phyloP scores from a whole-genome alignment of 306 rosid genomes.

The Myrica gale region DNA sequence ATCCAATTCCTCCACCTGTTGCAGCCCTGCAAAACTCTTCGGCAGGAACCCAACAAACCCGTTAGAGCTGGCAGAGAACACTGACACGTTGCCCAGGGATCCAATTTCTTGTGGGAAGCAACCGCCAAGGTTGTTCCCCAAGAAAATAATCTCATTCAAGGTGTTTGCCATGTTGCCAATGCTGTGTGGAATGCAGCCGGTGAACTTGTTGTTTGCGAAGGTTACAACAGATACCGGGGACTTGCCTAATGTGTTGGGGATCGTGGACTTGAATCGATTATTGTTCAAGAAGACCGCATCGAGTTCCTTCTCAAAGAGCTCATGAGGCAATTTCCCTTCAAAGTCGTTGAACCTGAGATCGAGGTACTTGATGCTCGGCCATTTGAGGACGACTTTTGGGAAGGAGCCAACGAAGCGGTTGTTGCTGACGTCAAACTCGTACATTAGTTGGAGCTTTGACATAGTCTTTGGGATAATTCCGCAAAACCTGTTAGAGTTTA shows the following conservation, averaged over 20 bases:
- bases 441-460: slow-evolving; percentile 25
- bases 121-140: slow-evolving; percentile 52
- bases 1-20: slow-evolving; percentile 45
- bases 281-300: slow-evolving; percentile 47
- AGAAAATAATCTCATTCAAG: slow-evolving; percentile 56
- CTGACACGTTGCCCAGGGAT: slow-evolving; percentile 22
- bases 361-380: slow-evolving; percentile 38
- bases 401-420: slow-evolving; percentile 51
- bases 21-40: slow-evolving; percentile 25
- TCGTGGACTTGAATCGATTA: slow-evolving; percentile 32
- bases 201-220: slow-evolving; percentile 59
- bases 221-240: slow-evolving; percentile 53
- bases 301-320: slow-evolving; percentile 19
- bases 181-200: slow-evolving; percentile 63
- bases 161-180: slow-evolving; percentile 50
- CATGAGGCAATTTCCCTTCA: slow-evolving; percentile 40
- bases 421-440: slow-evolving; percentile 55
- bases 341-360: slow-evolving; percentile 50
- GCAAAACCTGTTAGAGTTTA: slow-evolving; percentile 55
- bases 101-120: slow-evolving; percentile 73
- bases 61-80: slow-evolving; percentile 52
- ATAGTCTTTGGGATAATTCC: slow-evolving; percentile 42
- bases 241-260: slow-evolving; percentile 50
- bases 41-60: slow-evolving; percentile 56
- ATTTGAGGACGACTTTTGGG: slow-evolving; percentile 34